Conservation (phyloP, 2,329 filamentous ascomycete species). For the Furcasterigmium furcatum region DNA sequence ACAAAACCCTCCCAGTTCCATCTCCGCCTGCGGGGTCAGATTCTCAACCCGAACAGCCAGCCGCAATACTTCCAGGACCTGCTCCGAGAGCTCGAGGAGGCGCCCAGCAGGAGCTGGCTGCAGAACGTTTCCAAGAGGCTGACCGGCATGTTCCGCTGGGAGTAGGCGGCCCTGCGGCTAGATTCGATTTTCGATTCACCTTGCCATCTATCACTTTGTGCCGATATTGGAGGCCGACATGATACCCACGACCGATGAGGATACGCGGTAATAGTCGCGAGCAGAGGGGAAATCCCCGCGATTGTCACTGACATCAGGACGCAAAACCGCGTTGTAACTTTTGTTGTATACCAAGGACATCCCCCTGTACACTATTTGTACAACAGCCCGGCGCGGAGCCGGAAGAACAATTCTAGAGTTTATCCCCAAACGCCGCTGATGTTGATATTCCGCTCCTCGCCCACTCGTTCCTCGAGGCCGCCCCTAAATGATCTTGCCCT, state of each 20-base stretch:
- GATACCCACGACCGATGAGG: neutral
- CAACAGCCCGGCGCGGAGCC: slow-evolving; percentile 2
- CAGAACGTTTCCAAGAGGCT: slow-evolving; percentile 50
- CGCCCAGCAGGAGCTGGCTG: slow-evolving; percentile 53
- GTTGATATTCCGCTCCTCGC: too few species aligned
- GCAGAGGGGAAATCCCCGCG: neutral
- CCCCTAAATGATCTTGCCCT: slow-evolving; percentile 39
- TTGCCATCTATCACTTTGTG: neutral
- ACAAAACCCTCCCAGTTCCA: slow-evolving; percentile 32
- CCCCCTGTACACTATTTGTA: slow-evolving; percentile 10
- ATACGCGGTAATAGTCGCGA: neutral
- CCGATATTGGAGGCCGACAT: neutral
- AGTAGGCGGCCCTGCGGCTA: neutral
- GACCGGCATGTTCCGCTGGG: slow-evolving; percentile 53
- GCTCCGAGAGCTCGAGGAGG: slow-evolving; percentile 59
- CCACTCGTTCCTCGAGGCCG: neutral
- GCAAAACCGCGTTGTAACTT: too few species aligned
- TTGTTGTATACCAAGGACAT: too few species aligned
- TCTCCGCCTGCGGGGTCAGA: slow-evolving; percentile 35
- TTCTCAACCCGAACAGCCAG: slow-evolving; percentile 58
- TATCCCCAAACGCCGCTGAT: too few species aligned
- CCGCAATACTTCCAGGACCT: slow-evolving; percentile 62
- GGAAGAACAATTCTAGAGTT: too few species aligned
- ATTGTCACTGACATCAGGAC: neutral
- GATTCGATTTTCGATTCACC: too few species aligned